These are phyloP conservation scores for Albatrellus sp. DNA, from an alignment of 1,284 basidiomycete species.

Conservation along the genomic window DNA sequence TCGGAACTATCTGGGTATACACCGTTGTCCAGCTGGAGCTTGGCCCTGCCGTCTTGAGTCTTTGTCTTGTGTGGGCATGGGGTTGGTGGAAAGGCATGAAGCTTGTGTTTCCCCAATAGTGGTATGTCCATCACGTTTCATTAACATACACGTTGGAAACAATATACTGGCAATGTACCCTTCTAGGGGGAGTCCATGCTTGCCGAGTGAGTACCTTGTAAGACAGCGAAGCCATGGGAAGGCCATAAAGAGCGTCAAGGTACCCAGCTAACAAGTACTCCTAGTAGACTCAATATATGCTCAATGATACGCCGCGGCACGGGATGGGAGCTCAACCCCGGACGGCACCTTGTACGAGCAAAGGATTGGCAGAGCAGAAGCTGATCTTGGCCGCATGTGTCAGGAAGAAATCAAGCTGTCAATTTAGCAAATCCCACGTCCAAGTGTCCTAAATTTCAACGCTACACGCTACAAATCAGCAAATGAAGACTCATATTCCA, in stretches of 20 bases:
- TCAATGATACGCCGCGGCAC: constrained; percentile 69
- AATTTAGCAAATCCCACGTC: no score
- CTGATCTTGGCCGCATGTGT: no score
- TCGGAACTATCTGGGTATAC: constrained; percentile 68
- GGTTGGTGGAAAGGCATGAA: constrained; percentile 50
- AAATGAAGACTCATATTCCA: no score
- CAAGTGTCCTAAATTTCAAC: no score
- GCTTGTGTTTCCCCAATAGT: constrained; percentile 17
- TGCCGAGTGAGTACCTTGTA: no score
- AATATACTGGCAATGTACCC: neutral
- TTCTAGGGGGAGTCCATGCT: no score
- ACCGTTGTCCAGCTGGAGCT: constrained; percentile 55
- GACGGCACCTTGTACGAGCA: constrained; percentile 77
- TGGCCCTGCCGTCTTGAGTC: constrained; percentile 42
- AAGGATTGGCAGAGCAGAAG: neutral
- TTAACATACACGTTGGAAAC: neutral
- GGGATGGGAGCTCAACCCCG: constrained; percentile 50
- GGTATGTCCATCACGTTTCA: neutral
- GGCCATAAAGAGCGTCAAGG: neutral
- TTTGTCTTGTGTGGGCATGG: constrained; percentile 40
- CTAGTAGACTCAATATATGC: constrained; percentile 29
- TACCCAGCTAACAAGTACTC: neutral
- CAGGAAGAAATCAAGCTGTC: no score
- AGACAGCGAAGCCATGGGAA: neutral
- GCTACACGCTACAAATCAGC: no score